phyloP scores from a whole-genome alignment of 345 rosid genomes.

The Ricinus communis region DNA sequence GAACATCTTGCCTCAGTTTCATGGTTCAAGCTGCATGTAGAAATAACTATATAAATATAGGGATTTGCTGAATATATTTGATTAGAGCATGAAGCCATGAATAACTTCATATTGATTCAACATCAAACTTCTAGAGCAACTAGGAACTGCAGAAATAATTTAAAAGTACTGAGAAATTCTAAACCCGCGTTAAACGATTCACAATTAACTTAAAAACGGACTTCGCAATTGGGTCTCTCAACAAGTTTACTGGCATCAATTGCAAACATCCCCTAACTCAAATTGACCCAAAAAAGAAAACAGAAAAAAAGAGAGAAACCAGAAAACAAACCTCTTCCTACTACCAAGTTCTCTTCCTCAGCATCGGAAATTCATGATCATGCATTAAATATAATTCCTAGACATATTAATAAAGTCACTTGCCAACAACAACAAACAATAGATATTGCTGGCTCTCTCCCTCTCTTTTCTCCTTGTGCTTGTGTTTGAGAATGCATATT shows the following conservation, averaged over 20 bases:
- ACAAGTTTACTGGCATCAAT: not conserved
- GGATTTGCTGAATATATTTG: too few species aligned
- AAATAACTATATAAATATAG: too few species aligned
- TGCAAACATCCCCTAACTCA: not conserved
- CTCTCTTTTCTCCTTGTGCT: not conserved
- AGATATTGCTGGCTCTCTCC: not conserved
- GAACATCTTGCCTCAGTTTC: too few species aligned
- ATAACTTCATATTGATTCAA: too few species aligned
- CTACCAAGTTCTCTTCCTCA: not conserved
- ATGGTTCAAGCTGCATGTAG: too few species aligned
- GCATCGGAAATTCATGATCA: not conserved
- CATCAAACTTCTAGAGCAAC: not conserved
- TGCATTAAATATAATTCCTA: not conserved
- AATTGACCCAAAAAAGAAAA: not conserved
- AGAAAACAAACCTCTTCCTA: not conserved
- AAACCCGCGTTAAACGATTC: too few species aligned
- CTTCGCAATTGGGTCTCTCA: not conserved
- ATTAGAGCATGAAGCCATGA: too few species aligned
- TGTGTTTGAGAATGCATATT: not conserved
- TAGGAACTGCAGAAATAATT: not conserved
- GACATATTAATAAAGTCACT: not conserved
- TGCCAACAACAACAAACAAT: not conserved
- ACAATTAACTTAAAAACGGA: not conserved
- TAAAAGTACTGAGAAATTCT: too few species aligned
- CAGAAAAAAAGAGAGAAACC: too few species aligned